Base-by-base conservation (phyloP, 257 asterid genomes). In the Verbascum thapsus region DNA sequence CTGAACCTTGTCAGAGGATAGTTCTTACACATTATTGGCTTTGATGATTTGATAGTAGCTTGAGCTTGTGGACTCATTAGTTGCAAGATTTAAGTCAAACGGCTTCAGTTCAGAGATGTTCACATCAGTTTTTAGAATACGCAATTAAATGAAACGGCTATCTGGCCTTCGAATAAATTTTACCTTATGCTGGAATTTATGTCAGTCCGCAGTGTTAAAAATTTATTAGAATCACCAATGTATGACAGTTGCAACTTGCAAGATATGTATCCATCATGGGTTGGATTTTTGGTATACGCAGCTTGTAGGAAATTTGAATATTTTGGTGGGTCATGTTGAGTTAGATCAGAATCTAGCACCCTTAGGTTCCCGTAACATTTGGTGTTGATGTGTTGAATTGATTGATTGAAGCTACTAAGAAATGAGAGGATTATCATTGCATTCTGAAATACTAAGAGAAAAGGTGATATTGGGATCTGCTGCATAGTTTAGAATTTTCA, bases 101-200 rank as follows among this genome's bases (percentile, higher is more conserved):
- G 52, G 22, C 38, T 62, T 40, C 38, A 10, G n/a, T n/a, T n/a
- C n/a, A n/a, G 34, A 53, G 63, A 53, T 53, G 35, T 30, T 70
- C n/a, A 26, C 30, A 53, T 44, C 59, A 19, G 44, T 53, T 22
- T 39, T 10, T n/a, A n/a, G 18, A 15, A 34, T 43, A 16, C 5
- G n/a, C 15, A 44, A 51, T 17, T 37, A 12, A 19, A 16, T 10
- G 35, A 10, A 60, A 38, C 37, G 41, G 42, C 12, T 32, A 61
- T n/a, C 5, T 54, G 40, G 10, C 54, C 58, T 45, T 18, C 17
- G 18, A 41, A 16, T 47, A 40, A 39, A 11, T 19, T 53, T 51
- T 49, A 19, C 2, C 12, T 34, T 53, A 35, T 12, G 8, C 39
- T 55, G 60, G 41, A 65, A 38, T 47, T 54, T 19, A 53, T 32